phyloP scores from a whole-genome alignment of 2,329 filamentous ascomycete genomes.

The Ophiocordyceps camponoti-leonardi region DNA sequence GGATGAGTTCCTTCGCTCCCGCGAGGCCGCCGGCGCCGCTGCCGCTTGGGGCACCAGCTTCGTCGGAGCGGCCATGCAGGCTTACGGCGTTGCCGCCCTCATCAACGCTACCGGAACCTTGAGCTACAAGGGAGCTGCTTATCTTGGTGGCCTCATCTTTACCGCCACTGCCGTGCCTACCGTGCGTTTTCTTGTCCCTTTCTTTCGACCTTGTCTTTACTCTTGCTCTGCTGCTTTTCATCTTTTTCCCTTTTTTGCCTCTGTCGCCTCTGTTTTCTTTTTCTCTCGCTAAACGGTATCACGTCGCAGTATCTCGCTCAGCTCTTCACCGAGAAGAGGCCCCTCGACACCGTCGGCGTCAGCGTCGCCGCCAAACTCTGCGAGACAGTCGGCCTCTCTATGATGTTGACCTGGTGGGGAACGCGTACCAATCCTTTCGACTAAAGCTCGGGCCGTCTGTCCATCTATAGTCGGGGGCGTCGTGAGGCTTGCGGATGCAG shows the following conservation, averaged over 20 bases:
- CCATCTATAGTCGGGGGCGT: background rate
- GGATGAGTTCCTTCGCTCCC: conserved; percentile 89
- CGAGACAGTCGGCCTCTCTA: conserved; percentile 79
- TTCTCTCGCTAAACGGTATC: background rate
- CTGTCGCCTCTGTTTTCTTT: background rate
- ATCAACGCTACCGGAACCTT: conserved; percentile 92
- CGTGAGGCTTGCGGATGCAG: background rate
- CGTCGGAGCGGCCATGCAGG: conserved; percentile 73
- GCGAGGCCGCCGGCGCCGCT: conserved; percentile 77
- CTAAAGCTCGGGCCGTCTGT: conserved; percentile 23
- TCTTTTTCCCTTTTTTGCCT: background rate
- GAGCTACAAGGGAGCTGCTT: conserved; percentile 92
- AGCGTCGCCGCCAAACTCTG: conserved; percentile 69
- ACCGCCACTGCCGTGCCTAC: conserved; percentile 74
- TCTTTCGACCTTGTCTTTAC: too few species aligned
- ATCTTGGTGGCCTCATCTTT: conserved; percentile 84
- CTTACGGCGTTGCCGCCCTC: conserved; percentile 75
- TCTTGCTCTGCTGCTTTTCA: background rate
- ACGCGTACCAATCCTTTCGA: conserved; percentile 87
- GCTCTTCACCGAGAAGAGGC: conserved; percentile 79
- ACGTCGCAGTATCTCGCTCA: conserved; percentile 59
- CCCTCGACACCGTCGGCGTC: conserved; percentile 77
- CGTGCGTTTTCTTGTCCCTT: conserved; percentile 30
- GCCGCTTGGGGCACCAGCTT: conserved; percentile 83
- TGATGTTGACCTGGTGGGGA: conserved; percentile 96